phyloP scores from a whole-genome alignment of 257 asterid genomes.

The Ballota nigra region DNA sequence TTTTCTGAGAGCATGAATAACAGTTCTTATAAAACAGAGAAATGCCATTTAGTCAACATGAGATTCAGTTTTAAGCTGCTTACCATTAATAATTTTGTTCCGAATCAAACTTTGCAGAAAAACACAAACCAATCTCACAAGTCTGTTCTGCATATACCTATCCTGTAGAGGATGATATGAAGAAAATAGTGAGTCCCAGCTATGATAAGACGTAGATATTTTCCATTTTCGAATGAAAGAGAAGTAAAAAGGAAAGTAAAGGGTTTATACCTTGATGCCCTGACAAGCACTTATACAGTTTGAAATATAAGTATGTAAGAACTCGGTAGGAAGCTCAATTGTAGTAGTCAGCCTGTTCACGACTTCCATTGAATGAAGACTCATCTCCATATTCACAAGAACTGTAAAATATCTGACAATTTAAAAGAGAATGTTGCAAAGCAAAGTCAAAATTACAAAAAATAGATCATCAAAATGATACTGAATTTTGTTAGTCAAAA shows the following conservation, averaged over 20 bases:
- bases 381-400: constrained; percentile 99
- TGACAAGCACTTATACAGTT: constrained; percentile 94
- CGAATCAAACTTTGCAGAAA: constrained; percentile 92
- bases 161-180: constrained; percentile 55
- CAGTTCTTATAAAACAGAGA: background rate
- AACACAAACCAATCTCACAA: constrained; percentile 94
- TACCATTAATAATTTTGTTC: constrained; percentile 86
- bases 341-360: constrained; percentile 95
- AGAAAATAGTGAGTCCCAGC: constrained; percentile 12
- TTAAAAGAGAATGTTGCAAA: constrained; percentile 16
- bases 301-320: constrained; percentile 87
- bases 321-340: constrained; percentile 95
- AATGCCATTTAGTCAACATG: background rate
- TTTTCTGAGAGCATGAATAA: background rate
- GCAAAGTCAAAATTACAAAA: constrained; percentile 9
- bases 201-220: constrained; percentile 7
- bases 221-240: background rate
- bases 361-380: constrained; percentile 99
- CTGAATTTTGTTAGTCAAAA: background rate
- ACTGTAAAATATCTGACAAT: constrained; percentile 83
- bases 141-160: constrained; percentile 96
- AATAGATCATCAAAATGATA: background rate
- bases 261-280: constrained; percentile 71
- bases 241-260: background rate
- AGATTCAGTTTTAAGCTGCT: constrained; percentile 27